Conservation (phyloP, 2,329 filamentous ascomycete species). For the Diplodia corticola region DNA sequence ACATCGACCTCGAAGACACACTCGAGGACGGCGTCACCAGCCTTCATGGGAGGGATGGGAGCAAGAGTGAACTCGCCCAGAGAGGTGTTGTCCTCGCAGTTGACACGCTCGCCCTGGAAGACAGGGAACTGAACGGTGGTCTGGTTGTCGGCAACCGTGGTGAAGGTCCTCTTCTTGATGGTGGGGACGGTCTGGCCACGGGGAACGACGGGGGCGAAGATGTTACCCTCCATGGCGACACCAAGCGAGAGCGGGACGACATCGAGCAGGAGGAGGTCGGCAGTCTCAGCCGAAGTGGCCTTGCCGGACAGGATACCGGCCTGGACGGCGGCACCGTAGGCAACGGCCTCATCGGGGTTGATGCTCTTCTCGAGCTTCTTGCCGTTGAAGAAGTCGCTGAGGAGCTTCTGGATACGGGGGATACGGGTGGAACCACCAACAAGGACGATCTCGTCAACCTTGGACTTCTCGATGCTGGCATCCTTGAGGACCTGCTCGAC, state of each 20-base stretch:
- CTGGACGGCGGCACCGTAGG: conserved; percentile 97
- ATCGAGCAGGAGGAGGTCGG: conserved; percentile 92
- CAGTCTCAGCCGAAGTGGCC: conserved; percentile 91
- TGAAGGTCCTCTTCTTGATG: conserved; percentile 87
- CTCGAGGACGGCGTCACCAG: conserved; percentile 94
- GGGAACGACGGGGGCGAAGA: conserved; percentile 91
- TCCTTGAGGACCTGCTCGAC: conserved; percentile 98
- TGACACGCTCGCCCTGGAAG: conserved; percentile 94
- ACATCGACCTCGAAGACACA: conserved; percentile 99
- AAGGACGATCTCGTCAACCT: conserved; percentile 97
- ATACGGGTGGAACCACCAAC: conserved; percentile 99
- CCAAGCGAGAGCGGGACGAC: conserved; percentile 94
- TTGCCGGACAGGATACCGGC: conserved; percentile 98
- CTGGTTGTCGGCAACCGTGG: conserved; percentile 68
- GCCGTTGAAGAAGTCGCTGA: conserved; percentile 98
- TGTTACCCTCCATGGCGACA: conserved; percentile 99
- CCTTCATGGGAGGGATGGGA: conserved; percentile 81
- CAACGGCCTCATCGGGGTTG: conserved; percentile 99
- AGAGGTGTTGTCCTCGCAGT: conserved; percentile 98
- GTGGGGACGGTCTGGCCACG: conserved; percentile 62
- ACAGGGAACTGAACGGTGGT: conserved; percentile 88
- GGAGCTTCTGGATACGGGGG: conserved; percentile 96
- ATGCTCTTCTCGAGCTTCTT: conserved; percentile 99
- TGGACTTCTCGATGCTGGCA: conserved; percentile 79
- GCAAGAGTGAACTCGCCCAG: conserved; percentile 96